Conservation (phyloP, 495 filamentous ascomycete species). For the Penicillium goetzii region DNA sequence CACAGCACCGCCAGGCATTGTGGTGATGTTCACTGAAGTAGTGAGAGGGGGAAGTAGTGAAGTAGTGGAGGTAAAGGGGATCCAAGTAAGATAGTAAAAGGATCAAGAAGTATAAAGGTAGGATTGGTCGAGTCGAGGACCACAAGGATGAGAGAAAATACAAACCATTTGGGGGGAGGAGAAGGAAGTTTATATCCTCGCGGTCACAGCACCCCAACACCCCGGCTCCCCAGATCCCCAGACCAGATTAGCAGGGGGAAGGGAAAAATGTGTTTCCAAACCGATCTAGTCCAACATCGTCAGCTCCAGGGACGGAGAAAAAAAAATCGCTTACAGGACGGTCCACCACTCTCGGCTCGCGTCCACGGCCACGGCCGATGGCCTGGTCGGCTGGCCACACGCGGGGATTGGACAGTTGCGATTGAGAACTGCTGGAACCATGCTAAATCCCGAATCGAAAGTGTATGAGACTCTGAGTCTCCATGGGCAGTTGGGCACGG, state of each 20-base stretch:
- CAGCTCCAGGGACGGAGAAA: background rate
- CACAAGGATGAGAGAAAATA: constrained; percentile 12
- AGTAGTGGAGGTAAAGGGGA: background rate
- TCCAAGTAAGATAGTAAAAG: background rate
- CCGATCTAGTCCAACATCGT: constrained; percentile 14
- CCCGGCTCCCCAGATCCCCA: constrained; percentile 16
- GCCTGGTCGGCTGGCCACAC: constrained; percentile 7
- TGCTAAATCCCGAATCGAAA: constrained; percentile 9
- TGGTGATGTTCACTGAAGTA: constrained; percentile 18
- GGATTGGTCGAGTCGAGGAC: constrained; percentile 3
- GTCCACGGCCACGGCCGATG: constrained; percentile 11
- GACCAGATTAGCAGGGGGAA: constrained; percentile 5
- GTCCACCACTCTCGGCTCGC: constrained; percentile 21
- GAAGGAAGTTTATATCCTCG: constrained; percentile 24
- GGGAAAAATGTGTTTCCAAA: background rate
- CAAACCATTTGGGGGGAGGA: constrained; percentile 1
- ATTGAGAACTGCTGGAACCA: constrained; percentile 12
- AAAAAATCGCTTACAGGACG: constrained; percentile 14
- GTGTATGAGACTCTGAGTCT: background rate
- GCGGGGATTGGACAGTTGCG: constrained; percentile 2
- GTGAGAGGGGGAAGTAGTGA: background rate
- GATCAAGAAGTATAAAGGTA: background rate
- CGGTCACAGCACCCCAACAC: background rate
- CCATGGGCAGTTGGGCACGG: background rate
- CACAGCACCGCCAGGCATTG: constrained; percentile 31